Base-by-base conservation (phyloP, 495 filamentous ascomycete species). In the Geoglossum glabrum region DNA sequence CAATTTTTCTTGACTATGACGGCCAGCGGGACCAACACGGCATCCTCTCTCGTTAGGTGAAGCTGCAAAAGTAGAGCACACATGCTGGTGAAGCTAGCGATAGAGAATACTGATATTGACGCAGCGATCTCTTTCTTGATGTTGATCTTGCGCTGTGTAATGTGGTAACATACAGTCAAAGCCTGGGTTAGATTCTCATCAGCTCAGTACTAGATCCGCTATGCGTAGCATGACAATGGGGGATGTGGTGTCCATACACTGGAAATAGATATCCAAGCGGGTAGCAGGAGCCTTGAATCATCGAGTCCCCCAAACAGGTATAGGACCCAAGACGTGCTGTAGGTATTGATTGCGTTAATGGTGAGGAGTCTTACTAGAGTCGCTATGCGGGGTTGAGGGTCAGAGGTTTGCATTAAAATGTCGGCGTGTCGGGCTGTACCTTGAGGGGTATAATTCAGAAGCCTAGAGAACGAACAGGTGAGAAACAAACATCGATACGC, bases 251-350 rank as follows among this genome's bases (percentile, higher is more conserved):
- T 17, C 17, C 73, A 46, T 71, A 86, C 85, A 43, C 80, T 87
- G 54, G 86, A 83, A 57, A 94, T 90, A 54, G 80, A 81, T 57
- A 94, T 83, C 86, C 87, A 92, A 25, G 86, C 85, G 25, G 85
- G 85, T 3, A 92, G 72, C n/a, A 92, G 77, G 59, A 87, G 76
- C 27, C 84, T 79, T 0, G 84, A 82, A 66, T 89, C 85, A 54
- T 82, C 79, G 21, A 79, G 80, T 59, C 82, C 86, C 52, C 83
- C 85, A 6, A 80, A 83, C 30, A 90, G 71, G 64, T 84, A 83
- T 13, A 92, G 78, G 4, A 86, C 81, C 75, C 82, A 86, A 59
- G 83, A 87, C 28, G 85, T 89, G 52, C 87, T 73, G 67, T 87
- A 90, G 57, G 83, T 84, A 65, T 90, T 89, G 57, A 86, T 73